Conservation (phyloP, 1,139 yeast genomes). For the Diutina siamensis region DNA sequence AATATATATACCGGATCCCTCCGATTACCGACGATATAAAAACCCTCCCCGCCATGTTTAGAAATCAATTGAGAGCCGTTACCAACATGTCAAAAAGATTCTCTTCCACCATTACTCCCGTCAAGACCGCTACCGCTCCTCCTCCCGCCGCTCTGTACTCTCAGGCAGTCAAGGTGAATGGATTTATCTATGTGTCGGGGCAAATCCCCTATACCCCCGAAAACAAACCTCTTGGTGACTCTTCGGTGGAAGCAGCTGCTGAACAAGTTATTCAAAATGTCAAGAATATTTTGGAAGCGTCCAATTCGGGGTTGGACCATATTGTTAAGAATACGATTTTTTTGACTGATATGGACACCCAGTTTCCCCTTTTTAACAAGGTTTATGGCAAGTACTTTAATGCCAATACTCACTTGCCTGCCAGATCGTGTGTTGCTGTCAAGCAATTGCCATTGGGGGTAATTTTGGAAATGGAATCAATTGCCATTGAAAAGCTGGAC, state of each 20-base stretch:
- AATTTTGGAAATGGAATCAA: constrained; percentile 2
- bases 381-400: constrained; percentile 6
- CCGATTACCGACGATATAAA: not conserved
- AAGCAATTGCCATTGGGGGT: constrained; percentile 6
- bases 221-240: constrained; percentile 53
- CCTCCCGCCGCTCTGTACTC: constrained; percentile 94
- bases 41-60: constrained; percentile 2
- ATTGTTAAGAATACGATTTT: constrained; percentile 5
- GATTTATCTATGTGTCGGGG: constrained; percentile 85
- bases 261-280: constrained; percentile 4
- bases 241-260: constrained; percentile 5
- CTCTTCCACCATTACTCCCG: constrained; percentile 2
- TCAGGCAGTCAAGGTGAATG: constrained; percentile 83
- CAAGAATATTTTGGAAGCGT: constrained; percentile 5
- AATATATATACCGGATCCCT: not conserved
- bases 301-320: not conserved
- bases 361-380: constrained; percentile 4
- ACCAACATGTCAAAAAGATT: constrained; percentile 3
- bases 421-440: constrained; percentile 4
- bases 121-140: constrained; percentile 50
- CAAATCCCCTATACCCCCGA: constrained; percentile 88
- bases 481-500: constrained; percentile 3
- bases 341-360: constrained; percentile 2
- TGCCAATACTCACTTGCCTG: constrained; percentile 4
- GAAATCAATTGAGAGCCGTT: not conserved